Percentiles rank a stretch among this genome's conserved stretches.
phyloP scores from a whole-genome alignment of 768 basidiomycete species.

The Plicaturopsis crispa region DNA sequence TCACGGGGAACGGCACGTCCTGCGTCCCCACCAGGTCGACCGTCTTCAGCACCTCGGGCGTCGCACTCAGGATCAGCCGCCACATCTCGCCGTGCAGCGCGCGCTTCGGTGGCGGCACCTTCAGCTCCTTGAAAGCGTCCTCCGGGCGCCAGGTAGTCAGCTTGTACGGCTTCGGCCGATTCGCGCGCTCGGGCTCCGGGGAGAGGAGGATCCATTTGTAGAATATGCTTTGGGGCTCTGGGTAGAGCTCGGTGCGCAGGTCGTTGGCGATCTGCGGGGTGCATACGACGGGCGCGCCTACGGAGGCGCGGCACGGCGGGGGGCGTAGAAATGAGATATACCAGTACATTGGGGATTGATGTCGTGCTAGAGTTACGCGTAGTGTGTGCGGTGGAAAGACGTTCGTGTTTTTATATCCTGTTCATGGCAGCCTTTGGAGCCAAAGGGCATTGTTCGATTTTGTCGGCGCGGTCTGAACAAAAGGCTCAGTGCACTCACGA shows the following conservation, averaged over 20 bases:
- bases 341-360: constrained; percentile 54
- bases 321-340: constrained; percentile 89
- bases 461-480: too few relatives aligned
- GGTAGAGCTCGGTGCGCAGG: constrained; percentile 69
- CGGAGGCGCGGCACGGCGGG: constrained; percentile 50
- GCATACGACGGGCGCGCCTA: constrained; percentile 28
- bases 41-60: constrained; percentile 28
- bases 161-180: constrained; percentile 36
- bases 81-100: constrained; percentile 50
- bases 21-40: constrained; percentile 28
- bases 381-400: not conserved
- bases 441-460: too few relatives aligned
- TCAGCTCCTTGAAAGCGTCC: constrained; percentile 70
- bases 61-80: constrained; percentile 52
- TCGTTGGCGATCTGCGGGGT: constrained; percentile 89
- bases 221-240: constrained; percentile 52
- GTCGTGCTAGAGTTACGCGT: constrained; percentile 3
- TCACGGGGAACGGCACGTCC: constrained; percentile 62
- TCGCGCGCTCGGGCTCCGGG: constrained; percentile 4
- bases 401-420: too few relatives aligned
- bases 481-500: too few relatives aligned
- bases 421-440: too few relatives aligned
- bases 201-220: constrained; percentile 57
- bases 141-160: constrained; percentile 66
- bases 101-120: constrained; percentile 54